Evolutionary conservation across 345 rosid genomes (phyloP).

Genomic region (Populus alba): DNA sequence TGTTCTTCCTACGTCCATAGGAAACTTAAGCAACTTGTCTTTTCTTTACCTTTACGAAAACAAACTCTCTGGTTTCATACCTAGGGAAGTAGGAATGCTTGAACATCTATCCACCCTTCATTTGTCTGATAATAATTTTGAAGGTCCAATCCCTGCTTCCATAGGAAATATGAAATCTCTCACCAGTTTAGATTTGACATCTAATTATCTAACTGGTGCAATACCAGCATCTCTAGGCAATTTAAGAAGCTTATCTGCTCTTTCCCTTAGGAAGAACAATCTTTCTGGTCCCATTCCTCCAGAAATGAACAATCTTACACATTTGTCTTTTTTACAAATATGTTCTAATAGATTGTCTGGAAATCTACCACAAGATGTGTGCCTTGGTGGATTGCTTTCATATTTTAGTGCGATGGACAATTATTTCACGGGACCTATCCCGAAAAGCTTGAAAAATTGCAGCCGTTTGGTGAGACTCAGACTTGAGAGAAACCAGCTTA

Average conservation of each 20-base stretch:
- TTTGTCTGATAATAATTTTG: no score
- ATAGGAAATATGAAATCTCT: neutral
- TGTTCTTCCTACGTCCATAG: neutral
- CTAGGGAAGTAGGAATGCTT: no score
- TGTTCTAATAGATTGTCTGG: neutral
- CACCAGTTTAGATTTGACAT: neutral
- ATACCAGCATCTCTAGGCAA: neutral
- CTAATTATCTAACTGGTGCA: neutral
- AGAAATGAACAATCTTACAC: neutral
- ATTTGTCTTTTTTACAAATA: neutral
- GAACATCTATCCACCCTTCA: no score
- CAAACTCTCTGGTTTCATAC: neutral
- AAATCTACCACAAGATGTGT: neutral
- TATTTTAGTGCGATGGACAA: neutral
- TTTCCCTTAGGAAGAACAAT: neutral
- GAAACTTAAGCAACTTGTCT: neutral
- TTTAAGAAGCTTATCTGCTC: neutral
- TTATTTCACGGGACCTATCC: neutral
- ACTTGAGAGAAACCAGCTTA: neutral
- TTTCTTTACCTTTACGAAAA: neutral
- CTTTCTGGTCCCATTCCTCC: neutral
- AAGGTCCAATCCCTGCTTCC: neutral
- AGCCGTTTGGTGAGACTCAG: neutral
- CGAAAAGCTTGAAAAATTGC: conserved; percentile 4
- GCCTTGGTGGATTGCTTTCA: neutral